Conservation (phyloP, 495 filamentous ascomycete species). For the Penicillium bialowiezense region DNA sequence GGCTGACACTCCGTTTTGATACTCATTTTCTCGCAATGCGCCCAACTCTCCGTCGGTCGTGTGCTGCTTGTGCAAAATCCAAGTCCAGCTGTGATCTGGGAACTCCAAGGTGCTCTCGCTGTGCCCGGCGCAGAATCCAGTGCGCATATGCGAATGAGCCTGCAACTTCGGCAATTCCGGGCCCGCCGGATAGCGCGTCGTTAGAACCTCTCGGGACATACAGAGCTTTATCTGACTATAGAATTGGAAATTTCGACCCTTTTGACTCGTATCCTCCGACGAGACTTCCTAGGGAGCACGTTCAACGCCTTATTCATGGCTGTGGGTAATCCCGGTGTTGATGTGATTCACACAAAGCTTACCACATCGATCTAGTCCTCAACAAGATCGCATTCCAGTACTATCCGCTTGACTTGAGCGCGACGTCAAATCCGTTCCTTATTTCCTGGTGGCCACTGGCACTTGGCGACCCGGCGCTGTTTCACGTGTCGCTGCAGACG, state of each 20-base stretch:
- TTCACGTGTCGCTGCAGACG: conserved; percentile 53
- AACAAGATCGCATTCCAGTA: conserved; percentile 54
- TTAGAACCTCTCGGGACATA: conserved; percentile 3
- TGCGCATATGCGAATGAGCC: conserved; percentile 52
- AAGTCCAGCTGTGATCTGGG: conserved; percentile 50
- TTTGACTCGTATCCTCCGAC: conserved; percentile 52
- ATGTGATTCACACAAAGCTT: not conserved
- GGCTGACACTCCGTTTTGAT: not conserved
- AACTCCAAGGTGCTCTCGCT: conserved; percentile 49
- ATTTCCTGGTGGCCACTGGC: conserved; percentile 55
- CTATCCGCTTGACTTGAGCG: conserved; percentile 49
- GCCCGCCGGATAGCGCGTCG: conserved; percentile 3
- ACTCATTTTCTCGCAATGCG: conserved; percentile 30
- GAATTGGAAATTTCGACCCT: conserved; percentile 39
- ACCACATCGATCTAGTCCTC: conserved; percentile 34
- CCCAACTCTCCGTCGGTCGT: conserved; percentile 48
- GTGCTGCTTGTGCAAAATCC: conserved; percentile 45
- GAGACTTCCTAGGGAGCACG: conserved; percentile 40
- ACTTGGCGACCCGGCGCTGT: conserved; percentile 48
- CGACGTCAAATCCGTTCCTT: conserved; percentile 49
- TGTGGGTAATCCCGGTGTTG: conserved; percentile 31
- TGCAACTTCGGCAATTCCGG: conserved; percentile 20
- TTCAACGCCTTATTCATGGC: conserved; percentile 48
- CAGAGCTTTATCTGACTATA: conserved; percentile 12
- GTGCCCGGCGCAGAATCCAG: conserved; percentile 36